phyloP scores from a whole-genome alignment of 495 filamentous ascomycete species.

The Chaetomium fimeti region DNA sequence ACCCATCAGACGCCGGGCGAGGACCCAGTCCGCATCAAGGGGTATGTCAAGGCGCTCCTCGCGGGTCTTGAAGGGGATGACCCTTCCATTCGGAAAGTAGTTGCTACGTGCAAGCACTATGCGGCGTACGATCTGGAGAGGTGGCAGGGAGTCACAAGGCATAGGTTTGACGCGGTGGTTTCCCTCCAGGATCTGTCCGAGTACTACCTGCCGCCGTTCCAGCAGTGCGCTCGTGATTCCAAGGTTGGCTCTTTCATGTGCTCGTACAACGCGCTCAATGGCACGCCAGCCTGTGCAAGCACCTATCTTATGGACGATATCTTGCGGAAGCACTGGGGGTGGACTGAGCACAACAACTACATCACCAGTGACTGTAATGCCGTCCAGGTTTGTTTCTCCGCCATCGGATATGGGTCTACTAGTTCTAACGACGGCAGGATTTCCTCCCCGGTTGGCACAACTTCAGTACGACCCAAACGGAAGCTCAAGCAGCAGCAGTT shows the following conservation, averaged over 20 bases:
- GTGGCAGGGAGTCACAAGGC: constrained; percentile 32
- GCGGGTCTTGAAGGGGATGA: constrained; percentile 25
- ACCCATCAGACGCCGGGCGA: constrained; percentile 36
- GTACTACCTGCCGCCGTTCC: constrained; percentile 51
- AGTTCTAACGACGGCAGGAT: constrained; percentile 12
- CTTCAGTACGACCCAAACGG: constrained; percentile 30
- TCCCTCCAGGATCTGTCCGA: constrained; percentile 46
- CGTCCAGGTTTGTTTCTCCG: constrained; percentile 16
- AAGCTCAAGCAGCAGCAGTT: constrained; percentile 38
- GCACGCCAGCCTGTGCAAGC: constrained; percentile 46
- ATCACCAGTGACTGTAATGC: constrained; percentile 48
- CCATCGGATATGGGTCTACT: background rate
- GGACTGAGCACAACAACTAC: constrained; percentile 43
- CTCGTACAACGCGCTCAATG: constrained; percentile 49
- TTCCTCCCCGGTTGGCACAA: constrained; percentile 36
- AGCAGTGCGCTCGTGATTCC: constrained; percentile 45
- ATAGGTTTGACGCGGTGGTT: constrained; percentile 43
- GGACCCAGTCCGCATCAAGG: constrained; percentile 42
- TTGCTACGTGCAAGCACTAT: constrained; percentile 46
- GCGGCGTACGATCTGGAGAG: constrained; percentile 58
- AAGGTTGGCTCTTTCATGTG: constrained; percentile 52
- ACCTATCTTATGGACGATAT: constrained; percentile 43
- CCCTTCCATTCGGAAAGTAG: constrained; percentile 14
- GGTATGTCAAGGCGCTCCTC: constrained; percentile 42
- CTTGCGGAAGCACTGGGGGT: constrained; percentile 49